Evolutionary conservation across 352 stramenopile species (phyloP).

Genomic region (Phytophthora fragariaefolia): DNA sequence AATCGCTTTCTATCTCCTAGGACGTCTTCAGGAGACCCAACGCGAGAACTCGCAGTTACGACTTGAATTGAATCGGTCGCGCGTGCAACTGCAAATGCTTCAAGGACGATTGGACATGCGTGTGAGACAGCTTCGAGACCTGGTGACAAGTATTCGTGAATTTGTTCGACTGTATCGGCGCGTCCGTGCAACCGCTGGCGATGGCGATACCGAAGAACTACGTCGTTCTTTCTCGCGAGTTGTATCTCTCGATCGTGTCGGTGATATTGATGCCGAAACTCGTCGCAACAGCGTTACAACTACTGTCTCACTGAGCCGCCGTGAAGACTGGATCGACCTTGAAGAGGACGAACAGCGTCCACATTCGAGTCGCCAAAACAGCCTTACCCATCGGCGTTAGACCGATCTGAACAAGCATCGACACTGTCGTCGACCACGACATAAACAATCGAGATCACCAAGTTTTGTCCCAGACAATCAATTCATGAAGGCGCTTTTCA

Average conservation of each 20-base stretch:
- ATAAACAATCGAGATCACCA: too few relatives aligned
- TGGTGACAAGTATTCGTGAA: slow-evolving; percentile 20
- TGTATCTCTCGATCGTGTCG: background rate
- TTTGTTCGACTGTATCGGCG: slow-evolving; percentile 9
- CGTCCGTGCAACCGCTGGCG: background rate
- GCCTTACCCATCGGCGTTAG: too few relatives aligned
- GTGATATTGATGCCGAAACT: background rate
- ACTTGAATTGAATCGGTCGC: slow-evolving; percentile 7
- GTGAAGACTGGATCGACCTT: slow-evolving; percentile 7
- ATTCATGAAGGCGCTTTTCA: slow-evolving; percentile 49
- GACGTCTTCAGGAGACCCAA: slow-evolving; percentile 7
- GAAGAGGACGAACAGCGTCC: background rate
- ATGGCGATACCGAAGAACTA: background rate
- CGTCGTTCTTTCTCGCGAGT: background rate
- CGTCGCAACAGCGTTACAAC: slow-evolving; percentile 5
- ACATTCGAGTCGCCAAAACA: background rate
- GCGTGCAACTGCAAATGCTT: background rate
- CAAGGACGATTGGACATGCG: slow-evolving; percentile 2
- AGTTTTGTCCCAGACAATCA: slow-evolving; percentile 47
- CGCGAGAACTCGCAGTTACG: slow-evolving; percentile 18
- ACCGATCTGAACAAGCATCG: background rate
- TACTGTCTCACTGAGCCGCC: background rate
- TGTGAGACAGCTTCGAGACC: slow-evolving; percentile 8
- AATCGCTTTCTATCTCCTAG: slow-evolving; percentile 2
- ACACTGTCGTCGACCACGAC: background rate